Evolutionary conservation across 805 yeast species (phyloP).

Genomic region (Starmerella riodocensis): DNA sequence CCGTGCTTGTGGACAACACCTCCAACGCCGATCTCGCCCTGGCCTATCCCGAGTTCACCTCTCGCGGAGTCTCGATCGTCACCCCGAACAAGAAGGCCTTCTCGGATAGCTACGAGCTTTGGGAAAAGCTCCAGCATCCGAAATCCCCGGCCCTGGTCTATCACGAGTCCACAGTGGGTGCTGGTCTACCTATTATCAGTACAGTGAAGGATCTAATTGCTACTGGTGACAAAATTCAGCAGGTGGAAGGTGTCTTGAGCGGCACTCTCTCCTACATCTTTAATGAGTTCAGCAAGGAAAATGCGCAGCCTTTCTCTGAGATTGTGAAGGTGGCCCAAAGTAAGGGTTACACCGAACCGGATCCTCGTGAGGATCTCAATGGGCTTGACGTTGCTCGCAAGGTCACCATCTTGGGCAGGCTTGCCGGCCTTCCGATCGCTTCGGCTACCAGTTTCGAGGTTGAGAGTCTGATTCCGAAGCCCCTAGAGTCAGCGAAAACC

Average conservation of each 20-base stretch:
- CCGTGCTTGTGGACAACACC: constrained; percentile 86
- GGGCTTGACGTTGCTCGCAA: constrained; percentile 98
- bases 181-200: constrained; percentile 88
- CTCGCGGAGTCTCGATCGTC: constrained; percentile 77
- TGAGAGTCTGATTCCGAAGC: constrained; percentile 81
- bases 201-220: constrained; percentile 75
- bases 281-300: constrained; percentile 69
- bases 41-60: constrained; percentile 59
- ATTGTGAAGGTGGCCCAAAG: constrained; percentile 78
- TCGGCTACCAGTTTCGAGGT: constrained; percentile 90
- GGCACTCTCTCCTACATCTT: constrained; percentile 93
- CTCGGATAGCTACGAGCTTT: constrained; percentile 56
- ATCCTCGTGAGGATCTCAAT: constrained; percentile 96
- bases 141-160: constrained; percentile 65
- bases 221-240: constrained; percentile 86
- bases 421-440: constrained; percentile 72
- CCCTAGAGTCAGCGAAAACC: constrained; percentile 45
- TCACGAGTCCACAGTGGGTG: constrained; percentile 98
- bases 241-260: constrained; percentile 90
- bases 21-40: constrained; percentile 68
- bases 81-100: constrained; percentile 98
- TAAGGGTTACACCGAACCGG: constrained; percentile 96
- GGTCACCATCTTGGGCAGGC: constrained; percentile 88
- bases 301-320: constrained; percentile 68
- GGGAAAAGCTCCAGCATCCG: constrained; percentile 58